Percentiles rank a stretch among this genome's conserved stretches.
Evolutionary conservation across 1,284 basidiomycete species (phyloP).

Genomic region (Leccinum subfulvum): DNA sequence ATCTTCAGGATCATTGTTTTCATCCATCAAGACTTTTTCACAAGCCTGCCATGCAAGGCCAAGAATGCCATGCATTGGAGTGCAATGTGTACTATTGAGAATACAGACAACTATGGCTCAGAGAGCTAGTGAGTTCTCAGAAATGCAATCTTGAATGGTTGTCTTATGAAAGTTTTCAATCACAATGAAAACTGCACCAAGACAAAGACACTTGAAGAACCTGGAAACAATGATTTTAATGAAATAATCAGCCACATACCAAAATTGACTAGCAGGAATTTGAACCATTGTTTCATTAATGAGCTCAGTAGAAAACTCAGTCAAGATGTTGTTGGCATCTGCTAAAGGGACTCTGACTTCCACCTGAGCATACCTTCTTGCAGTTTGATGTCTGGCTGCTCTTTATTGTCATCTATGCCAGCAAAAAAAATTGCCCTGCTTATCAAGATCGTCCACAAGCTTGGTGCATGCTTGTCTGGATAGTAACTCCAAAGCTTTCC

Average conservation of each 20-base stretch:
- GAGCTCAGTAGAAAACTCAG: not conserved
- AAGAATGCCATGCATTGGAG: no score
- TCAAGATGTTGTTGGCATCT: not conserved
- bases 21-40: no score
- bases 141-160: no score
- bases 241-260: not conserved
- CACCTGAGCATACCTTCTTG: slow-evolving; percentile 6
- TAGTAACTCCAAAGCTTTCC: not conserved
- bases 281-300: slow-evolving; percentile 3
- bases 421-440: not conserved
- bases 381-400: not conserved
- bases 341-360: slow-evolving; percentile 2
- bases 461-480: rapidly evolving
- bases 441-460: not conserved
- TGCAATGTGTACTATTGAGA: no score
- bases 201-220: slow-evolving; percentile 12
- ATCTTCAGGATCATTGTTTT: no score
- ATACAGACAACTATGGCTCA: no score
- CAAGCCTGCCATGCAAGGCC: not conserved
- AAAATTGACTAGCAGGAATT: slow-evolving; percentile 3
- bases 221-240: not conserved
- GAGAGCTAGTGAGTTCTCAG: no score
- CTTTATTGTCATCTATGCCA: not conserved
- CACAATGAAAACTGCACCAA: not conserved
- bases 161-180: no score